These are phyloP conservation scores for Leonotis leonurus DNA, from an alignment of 257 asterid species.

Conservation along the genomic window DNA sequence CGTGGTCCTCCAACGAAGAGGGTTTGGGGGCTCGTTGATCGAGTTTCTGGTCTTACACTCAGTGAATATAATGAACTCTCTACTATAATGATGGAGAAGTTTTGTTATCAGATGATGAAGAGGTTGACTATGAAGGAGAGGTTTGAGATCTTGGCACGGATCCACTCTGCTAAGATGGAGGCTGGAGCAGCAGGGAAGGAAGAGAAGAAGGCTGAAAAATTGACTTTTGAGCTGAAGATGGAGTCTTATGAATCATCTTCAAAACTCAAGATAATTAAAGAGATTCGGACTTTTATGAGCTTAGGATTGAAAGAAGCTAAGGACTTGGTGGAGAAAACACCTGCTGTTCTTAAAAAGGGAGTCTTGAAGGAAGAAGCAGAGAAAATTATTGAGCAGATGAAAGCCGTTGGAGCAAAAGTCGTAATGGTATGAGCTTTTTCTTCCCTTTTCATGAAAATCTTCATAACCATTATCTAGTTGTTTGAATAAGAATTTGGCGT, in stretches of 20 bases:
- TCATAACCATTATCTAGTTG: background rate
- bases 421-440: slow-evolving; percentile 31
- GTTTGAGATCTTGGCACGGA: slow-evolving; percentile 38
- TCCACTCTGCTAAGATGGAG: no score
- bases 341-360: slow-evolving; percentile 36
- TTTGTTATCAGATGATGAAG: slow-evolving; percentile 31
- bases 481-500: background rate
- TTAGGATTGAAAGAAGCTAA: slow-evolving; percentile 41
- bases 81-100: slow-evolving; percentile 30
- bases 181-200: slow-evolving; percentile 36
- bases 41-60: slow-evolving; percentile 61
- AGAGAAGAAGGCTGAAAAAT: slow-evolving; percentile 59
- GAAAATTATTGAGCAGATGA: slow-evolving; percentile 39
- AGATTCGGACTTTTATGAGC: slow-evolving; percentile 33
- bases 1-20: slow-evolving; percentile 71
- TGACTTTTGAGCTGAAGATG: slow-evolving; percentile 66
- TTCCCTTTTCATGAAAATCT: background rate
- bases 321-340: slow-evolving; percentile 41
- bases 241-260: slow-evolving; percentile 62
- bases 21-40: slow-evolving; percentile 84
- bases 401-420: slow-evolving; percentile 41
- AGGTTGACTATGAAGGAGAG: slow-evolving; percentile 47
- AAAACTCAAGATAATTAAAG: slow-evolving; percentile 63
- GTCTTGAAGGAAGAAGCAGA: slow-evolving; percentile 38
- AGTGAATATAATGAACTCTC: slow-evolving; percentile 57